phyloP scores from a whole-genome alignment of 2,329 filamentous ascomycete species.

The Nemania bipapillata region DNA sequence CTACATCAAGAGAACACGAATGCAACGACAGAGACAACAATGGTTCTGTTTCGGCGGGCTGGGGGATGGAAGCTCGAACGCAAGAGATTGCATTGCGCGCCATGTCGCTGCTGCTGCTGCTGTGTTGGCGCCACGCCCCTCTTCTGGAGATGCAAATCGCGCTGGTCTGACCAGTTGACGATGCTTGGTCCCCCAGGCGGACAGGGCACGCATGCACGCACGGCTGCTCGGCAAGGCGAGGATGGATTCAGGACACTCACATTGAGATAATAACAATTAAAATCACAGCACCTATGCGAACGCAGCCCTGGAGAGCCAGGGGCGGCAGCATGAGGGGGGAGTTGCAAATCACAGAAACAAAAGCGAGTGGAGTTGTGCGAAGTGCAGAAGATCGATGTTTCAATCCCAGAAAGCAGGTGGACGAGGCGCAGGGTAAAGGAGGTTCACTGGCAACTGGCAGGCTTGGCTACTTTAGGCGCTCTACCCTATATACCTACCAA shows the following conservation, averaged over 20 bases:
- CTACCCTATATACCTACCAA: constrained; percentile 10
- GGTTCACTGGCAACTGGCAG: constrained; percentile 28
- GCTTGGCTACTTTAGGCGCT: constrained; percentile 28
- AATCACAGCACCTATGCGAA: constrained; percentile 54
- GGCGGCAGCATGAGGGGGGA: constrained; percentile 54
- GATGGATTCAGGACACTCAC: constrained; percentile 30
- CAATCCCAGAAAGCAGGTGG: constrained; percentile 43
- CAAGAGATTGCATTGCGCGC: constrained; percentile 35
- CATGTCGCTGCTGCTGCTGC: constrained; percentile 25
- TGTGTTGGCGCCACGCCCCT: constrained; percentile 35
- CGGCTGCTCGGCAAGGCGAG: constrained; percentile 6
- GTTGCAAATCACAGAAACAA: constrained; percentile 52
- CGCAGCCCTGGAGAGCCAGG: constrained; percentile 61
- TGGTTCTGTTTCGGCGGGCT: constrained; percentile 24
- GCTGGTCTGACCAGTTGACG: constrained; percentile 40
- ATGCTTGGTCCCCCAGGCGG: constrained; percentile 35
- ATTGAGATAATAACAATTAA: constrained; percentile 49
- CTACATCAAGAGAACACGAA: constrained; percentile 7
- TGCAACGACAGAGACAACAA: constrained; percentile 11
- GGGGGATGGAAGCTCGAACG: constrained; percentile 29
- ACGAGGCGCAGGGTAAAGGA: constrained; percentile 45
- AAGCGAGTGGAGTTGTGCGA: constrained; percentile 60
- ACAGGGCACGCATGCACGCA: constrained; percentile 10
- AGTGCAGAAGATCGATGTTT: constrained; percentile 52
- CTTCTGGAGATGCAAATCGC: constrained; percentile 38